Evolutionary conservation across 192 early-diverging fungal genomes (phyloP), one percentile per base, ranked within the genome.

Genomic region (Coemansia sp.): DNA sequence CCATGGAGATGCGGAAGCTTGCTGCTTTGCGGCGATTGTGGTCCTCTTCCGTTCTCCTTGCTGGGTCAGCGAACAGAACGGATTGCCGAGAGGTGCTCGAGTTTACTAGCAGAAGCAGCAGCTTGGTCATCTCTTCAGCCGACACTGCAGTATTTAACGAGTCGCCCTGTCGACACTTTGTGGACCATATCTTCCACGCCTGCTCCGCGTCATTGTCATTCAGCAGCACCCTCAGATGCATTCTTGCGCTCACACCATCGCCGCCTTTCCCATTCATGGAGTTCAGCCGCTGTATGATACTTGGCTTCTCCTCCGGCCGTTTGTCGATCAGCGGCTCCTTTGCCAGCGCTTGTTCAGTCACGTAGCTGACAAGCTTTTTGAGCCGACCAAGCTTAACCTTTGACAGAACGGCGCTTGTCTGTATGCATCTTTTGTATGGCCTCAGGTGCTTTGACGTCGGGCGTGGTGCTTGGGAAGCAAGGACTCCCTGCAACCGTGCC

Each of bases 101-200:
- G 1, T 62, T 22, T 32, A 65, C 66, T 4, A 81, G 41, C 17
- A 81, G 66, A 20, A 50, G 9, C 9, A 73, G 49, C 9, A 81
- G 49, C 15, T 67, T 60, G 4, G 63, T 58, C 41, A 74, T 25
- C 7, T 56, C 53, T 14, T 65, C 33, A 5, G 53, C 9, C 8
- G 62, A 38, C 40, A 42, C 50, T 13, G 11, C 34, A n/a, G 46
- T n/a, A 9, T 7, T 33, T 9, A 34, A 33, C 23, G 46, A 35
- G 14, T 56, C 55, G 17, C 54, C 33, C 34, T 60, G 42, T 9
- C 74, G 61, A 25, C 71, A 20, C 11, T 71, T 36, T 2, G 45
- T 17, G 10, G 70, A 63, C 73, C 79, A 81, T 56, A 75, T 69
- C 58, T 64, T 63, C 79, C 79, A 81, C 7, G 79, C 79, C 67